These are phyloP conservation scores for Boletus mariae DNA, from an alignment of 1,284 basidiomycete genomes.

Conservation along the genomic window DNA sequence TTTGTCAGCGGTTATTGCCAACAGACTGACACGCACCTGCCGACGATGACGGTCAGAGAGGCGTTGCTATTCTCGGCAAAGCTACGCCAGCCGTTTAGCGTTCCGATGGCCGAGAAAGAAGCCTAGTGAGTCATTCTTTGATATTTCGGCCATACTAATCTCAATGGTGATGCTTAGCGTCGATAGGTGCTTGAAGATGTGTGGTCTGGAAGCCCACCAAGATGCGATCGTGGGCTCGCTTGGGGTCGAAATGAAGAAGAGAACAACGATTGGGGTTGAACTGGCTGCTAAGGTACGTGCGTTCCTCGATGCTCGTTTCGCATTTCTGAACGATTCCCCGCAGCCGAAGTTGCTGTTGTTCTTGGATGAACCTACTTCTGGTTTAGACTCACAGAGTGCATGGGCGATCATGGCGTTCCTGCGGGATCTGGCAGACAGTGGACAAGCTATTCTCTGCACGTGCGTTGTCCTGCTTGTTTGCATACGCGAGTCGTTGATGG, in stretches of 20 bases:
- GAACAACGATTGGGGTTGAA: constrained; percentile 57
- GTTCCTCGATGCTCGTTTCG: neutral
- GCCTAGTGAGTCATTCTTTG: constrained; percentile 54
- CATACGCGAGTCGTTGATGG: neutral
- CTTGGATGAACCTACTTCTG: constrained; percentile 49
- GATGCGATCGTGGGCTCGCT: constrained; percentile 77
- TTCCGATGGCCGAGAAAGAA: constrained; percentile 71
- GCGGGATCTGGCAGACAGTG: constrained; percentile 76
- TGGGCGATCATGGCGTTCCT: constrained; percentile 84
- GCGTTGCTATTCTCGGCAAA: constrained; percentile 81
- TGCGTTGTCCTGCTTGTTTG: constrained; percentile 42
- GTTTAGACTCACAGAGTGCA: constrained; percentile 85
- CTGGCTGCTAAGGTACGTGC: constrained; percentile 4
- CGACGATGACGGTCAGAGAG: constrained; percentile 75
- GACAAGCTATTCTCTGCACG: constrained; percentile 71
- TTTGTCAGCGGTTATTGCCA: constrained; percentile 48
- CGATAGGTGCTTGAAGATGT: constrained; percentile 75
- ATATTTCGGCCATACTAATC: neutral
- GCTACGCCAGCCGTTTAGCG: constrained; percentile 70
- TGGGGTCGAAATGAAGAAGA: constrained; percentile 75
- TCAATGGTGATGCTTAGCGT: constrained; percentile 43
- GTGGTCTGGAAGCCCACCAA: constrained; percentile 67
- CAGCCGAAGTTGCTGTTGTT: constrained; percentile 3
- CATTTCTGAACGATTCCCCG: neutral
- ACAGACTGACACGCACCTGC: constrained; percentile 78